phyloP scores from a whole-genome alignment of 106 monocot species.

The Phalaenopsis aphrodite region DNA sequence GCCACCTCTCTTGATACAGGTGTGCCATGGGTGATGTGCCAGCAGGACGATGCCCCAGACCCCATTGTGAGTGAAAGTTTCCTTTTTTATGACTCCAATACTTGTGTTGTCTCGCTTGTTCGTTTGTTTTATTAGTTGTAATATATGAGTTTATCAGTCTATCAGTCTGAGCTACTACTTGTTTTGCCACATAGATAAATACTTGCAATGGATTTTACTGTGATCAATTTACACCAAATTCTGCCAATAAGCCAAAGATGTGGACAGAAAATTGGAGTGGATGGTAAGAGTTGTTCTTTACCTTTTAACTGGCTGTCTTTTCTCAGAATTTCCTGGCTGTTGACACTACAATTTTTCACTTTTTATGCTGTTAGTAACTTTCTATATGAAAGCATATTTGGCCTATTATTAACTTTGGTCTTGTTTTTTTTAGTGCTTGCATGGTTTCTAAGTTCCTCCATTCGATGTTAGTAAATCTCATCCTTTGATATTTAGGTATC shows the following conservation, averaged over 20 bases:
- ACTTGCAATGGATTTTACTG: constrained; percentile 99
- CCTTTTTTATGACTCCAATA: background rate
- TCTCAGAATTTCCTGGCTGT: background rate
- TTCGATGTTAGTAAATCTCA: background rate
- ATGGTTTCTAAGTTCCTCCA: background rate
- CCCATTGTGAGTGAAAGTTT: constrained; percentile 46
- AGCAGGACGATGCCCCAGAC: constrained; percentile 84
- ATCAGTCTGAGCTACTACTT: background rate
- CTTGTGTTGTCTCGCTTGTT: background rate
- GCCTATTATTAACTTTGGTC: background rate
- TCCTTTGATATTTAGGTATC: constrained; percentile 47
- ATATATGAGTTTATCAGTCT: background rate
- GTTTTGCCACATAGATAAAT: constrained; percentile 61
- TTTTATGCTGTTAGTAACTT: background rate
- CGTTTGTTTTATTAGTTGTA: background rate
- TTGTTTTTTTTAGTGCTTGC: background rate
- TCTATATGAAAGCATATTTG: background rate
- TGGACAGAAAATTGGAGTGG: constrained; percentile 99
- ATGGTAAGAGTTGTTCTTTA: constrained; percentile 39
- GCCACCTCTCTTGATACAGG: constrained; percentile 74
- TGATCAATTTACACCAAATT: constrained; percentile 90
- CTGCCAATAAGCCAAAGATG: constrained; percentile 78
- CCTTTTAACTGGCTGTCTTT: background rate
- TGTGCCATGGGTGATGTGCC: constrained; percentile 98
- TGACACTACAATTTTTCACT: background rate